Evolutionary conservation across 2,329 filamentous ascomycete genomes (phyloP), one percentile per base, ranked within the genome.

Genomic region (Dactylellina haptotyla): DNA sequence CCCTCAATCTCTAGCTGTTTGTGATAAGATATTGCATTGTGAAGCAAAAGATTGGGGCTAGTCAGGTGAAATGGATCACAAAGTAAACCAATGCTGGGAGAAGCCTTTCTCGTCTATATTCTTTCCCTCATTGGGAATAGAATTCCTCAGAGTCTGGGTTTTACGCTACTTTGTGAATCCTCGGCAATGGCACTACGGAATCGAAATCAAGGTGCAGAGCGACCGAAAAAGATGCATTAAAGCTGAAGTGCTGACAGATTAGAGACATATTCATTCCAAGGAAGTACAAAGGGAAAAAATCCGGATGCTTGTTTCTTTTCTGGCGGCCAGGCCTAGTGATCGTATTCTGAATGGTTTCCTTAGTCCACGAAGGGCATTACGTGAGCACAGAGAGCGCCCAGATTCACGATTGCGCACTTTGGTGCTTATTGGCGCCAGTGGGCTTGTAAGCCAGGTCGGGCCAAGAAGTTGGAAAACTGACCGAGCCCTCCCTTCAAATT

Each of bases 401-500:
- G 25, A 39, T 53, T n/a, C n/a, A n/a, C 50, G 50, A 65, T 65
- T 65, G 50, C 50, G 50, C 53, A 56, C 57, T 56, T 65, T 28
- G 41, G 32, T 46, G 41, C 28, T 41, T 25, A 46, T 66, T 66
- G 62, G 61, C 61, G 61, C 61, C 50, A 41, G 39, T n/a, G 57
- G 51, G 8, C 51, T 61, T 39, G 43, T 37, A 54, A 70, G 43
- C 53, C 28, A 45, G 39, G 50, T 62, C 65, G 65, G 57, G 57
- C 56, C 48, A 62, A 70, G 56, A 53, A 57, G 53, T 20, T 34
- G 30, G 39, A 67, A 67, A 67, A 67, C 53, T 41, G 56, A 48
- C 63, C 63, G 63, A 66, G 50, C 25, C 26, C 28, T 63, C 57
- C 65, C 54, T 56, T 59, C 20, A 37, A 71, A 72, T 54, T 64